phyloP scores from a whole-genome alignment of 768 basidiomycete species.

The Russula olivacea region DNA sequence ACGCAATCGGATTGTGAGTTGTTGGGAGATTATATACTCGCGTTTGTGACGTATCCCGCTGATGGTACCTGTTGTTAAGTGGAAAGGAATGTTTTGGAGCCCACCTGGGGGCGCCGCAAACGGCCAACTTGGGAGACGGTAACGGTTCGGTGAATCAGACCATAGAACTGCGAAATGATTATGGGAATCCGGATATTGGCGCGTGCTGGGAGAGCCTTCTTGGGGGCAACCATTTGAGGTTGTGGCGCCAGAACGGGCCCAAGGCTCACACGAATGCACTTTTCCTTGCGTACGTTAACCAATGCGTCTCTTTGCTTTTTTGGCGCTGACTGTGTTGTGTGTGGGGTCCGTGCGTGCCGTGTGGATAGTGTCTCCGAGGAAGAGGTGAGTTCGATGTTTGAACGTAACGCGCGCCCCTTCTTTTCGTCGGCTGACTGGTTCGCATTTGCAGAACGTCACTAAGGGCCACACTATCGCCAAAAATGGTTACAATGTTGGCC shows the following conservation, averaged over 20 bases:
- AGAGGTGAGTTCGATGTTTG: slow-evolving; percentile 10
- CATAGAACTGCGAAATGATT: slow-evolving; percentile 42
- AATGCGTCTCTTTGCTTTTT: background rate
- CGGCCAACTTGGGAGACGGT: slow-evolving; percentile 46
- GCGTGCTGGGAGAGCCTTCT: slow-evolving; percentile 38
- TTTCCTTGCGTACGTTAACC: slow-evolving; percentile 33
- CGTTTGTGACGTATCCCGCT: too few relatives aligned
- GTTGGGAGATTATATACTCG: too few relatives aligned
- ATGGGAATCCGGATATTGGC: slow-evolving; percentile 34
- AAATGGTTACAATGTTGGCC: slow-evolving; percentile 32
- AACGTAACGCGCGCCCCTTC: too few relatives aligned
- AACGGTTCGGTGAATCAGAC: slow-evolving; percentile 41
- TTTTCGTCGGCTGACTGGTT: too few relatives aligned
- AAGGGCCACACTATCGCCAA: slow-evolving; percentile 26
- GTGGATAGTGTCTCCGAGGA: slow-evolving; percentile 26
- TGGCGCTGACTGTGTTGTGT: background rate
- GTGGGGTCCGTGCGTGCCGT: too few relatives aligned
- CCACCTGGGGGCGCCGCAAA: slow-evolving; percentile 35
- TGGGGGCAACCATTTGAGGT: slow-evolving; percentile 24
- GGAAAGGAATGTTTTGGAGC: slow-evolving; percentile 30
- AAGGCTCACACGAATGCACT: slow-evolving; percentile 31
- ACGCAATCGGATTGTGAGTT: slow-evolving; percentile 23
- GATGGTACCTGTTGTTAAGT: too few relatives aligned
- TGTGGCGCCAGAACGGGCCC: slow-evolving; percentile 32
- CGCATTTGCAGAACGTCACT: too few relatives aligned